These are phyloP conservation scores for Cadophora malorum DNA, from an alignment of 2,329 filamentous ascomycete species.

Conservation along the genomic window DNA sequence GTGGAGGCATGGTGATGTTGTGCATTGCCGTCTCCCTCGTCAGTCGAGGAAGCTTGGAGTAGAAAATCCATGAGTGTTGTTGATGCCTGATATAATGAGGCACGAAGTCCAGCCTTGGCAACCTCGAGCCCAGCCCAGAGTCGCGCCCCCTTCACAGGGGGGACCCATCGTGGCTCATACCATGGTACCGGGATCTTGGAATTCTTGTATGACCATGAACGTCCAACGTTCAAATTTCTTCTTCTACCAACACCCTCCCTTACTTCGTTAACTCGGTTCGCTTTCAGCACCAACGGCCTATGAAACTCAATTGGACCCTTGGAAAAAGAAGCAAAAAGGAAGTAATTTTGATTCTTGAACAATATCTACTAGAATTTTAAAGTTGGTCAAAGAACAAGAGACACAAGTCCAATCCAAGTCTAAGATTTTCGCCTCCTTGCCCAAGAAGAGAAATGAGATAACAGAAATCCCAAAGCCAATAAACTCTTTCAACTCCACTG, in stretches of 20 bases:
- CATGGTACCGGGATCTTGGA: slow-evolving; percentile 25
- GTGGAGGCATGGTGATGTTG: slow-evolving; percentile 57
- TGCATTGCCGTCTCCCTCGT: slow-evolving; percentile 1
- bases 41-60: not conserved
- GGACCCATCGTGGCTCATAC: slow-evolving; percentile 20
- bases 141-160: slow-evolving; percentile 10
- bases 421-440: slow-evolving; percentile 32
- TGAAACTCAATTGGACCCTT: slow-evolving; percentile 3
- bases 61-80: not conserved
- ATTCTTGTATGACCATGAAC: slow-evolving; percentile 23
- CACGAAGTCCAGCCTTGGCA: not conserved
- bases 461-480: slow-evolving; percentile 12
- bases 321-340: not conserved
- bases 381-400: slow-evolving; percentile 17
- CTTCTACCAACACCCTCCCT: slow-evolving; percentile 5
- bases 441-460: slow-evolving; percentile 8
- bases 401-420: slow-evolving; percentile 25
- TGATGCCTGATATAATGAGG: not conserved
- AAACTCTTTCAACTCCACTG: slow-evolving; percentile 38
- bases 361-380: slow-evolving; percentile 15
- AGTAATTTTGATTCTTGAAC: not conserved
- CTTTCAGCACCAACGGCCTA: not conserved
- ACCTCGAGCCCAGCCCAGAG: not conserved
- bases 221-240: not conserved
- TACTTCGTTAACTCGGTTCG: slow-evolving; percentile 4